These are phyloP conservation scores for Paxillus ammoniavirescens DNA, from an alignment of 768 basidiomycete species.

Conservation along the genomic window DNA sequence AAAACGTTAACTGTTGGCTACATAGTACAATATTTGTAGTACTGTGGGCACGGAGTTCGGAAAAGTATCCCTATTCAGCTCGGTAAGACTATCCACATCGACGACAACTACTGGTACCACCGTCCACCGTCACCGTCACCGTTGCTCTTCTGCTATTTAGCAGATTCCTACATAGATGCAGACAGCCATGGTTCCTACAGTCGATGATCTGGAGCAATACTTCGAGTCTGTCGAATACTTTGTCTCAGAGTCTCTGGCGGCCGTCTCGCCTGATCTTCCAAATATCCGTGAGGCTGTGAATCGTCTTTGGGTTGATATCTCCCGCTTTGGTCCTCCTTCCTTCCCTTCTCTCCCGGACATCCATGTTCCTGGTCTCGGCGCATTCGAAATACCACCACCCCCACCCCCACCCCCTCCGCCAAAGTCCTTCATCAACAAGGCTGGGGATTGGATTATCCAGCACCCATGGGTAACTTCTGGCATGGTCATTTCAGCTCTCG, in stretches of 20 bases:
- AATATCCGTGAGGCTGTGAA: conserved; percentile 64
- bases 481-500: conserved; percentile 54
- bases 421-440: conserved; percentile 43
- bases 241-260: conserved; percentile 52
- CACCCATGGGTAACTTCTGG: conserved; percentile 64
- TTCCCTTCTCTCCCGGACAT: conserved; percentile 47
- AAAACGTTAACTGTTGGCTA: too few relatives aligned
- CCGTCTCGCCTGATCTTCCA: conserved; percentile 59
- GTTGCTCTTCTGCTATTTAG: neutral
- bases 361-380: conserved; percentile 61
- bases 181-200: conserved; percentile 33
- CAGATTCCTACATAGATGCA: neutral
- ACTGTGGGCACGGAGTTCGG: neutral
- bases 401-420: conserved; percentile 59
- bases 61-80: neutral
- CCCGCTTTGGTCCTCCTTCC: conserved; percentile 71
- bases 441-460: conserved; percentile 49
- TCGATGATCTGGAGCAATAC: conserved; percentile 73
- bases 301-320: conserved; percentile 74
- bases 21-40: too few relatives aligned
- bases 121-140: neutral
- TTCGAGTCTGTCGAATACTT: conserved; percentile 63
- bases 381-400: conserved; percentile 68
- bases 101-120: neutral
- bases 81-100: neutral